phyloP scores from a whole-genome alignment of 2,329 filamentous ascomycete species.

The Colletotrichum brevisporum region DNA sequence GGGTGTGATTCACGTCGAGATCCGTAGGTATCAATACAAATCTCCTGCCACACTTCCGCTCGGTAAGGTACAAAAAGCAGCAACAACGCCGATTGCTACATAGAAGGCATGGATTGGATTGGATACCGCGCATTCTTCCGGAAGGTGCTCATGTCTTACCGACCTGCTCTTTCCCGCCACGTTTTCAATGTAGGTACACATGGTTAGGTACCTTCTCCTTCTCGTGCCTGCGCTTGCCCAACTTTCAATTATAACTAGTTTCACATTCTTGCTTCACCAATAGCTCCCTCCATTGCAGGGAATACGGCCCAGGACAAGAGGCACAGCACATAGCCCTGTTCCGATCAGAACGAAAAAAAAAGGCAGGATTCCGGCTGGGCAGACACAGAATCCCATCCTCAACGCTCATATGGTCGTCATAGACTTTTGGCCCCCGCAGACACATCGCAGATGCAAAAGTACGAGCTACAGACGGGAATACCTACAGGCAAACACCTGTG shows the following conservation, averaged over 20 bases:
- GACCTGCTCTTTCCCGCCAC: constrained; percentile 2
- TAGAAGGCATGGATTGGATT: neutral
- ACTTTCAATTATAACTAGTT: neutral
- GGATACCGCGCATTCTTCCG: neutral
- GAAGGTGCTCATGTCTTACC: constrained; percentile 1
- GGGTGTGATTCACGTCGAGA: constrained; percentile 7
- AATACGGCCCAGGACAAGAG: neutral
- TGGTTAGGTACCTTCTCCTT: too few relatives aligned
- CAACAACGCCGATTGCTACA: neutral
- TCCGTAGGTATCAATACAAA: neutral
- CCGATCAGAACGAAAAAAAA: neutral
- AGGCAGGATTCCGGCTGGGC: constrained; percentile 6
- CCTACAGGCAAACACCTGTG: neutral
- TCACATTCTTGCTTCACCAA: constrained; percentile 10
- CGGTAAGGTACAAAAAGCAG: constrained; percentile 4
- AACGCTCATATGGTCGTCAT: constrained; percentile 39
- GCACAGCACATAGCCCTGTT: too few relatives aligned
- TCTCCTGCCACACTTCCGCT: neutral
- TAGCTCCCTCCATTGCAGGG: neutral
- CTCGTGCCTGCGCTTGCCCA: neutral
- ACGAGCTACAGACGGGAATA: neutral
- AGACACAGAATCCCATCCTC: constrained; percentile 31
- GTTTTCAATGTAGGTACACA: neutral
- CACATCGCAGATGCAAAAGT: neutral
- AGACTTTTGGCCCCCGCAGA: constrained; percentile 24